Evolutionary conservation across 2,329 filamentous ascomycete genomes (phyloP), one percentile per base, ranked within the genome.

Genomic region (Sarocladiaceae sp.): DNA sequence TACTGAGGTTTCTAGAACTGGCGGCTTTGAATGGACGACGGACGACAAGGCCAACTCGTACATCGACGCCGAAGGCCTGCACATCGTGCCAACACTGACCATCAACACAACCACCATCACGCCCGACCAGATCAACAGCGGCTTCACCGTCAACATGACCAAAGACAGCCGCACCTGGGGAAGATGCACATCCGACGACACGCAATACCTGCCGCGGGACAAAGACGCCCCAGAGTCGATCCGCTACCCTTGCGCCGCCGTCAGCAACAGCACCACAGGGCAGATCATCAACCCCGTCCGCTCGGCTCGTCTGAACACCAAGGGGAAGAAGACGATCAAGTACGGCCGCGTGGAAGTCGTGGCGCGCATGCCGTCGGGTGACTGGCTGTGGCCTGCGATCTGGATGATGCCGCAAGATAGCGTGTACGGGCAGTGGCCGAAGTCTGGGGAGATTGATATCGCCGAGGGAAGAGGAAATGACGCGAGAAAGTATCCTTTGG

Each of bases 1-100:
- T n/a, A n/a, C n/a, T n/a, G n/a, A n/a, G n/a, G n/a, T n/a, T n/a
- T 20, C 10, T 20, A 35, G 33, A 7, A 35, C 19, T 20, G 70
- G 70, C 16, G 62, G 66, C 32, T 77, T 77, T 53, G 73, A 76
- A 59, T 74, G 71, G 72, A 75, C 73, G 1, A 76, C 73, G 4
- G 61, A 56, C 4, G 70, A 74, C 49, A 49, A 58, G 1, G 56
- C 54, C 42, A 78, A 78, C 55, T 58, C 67, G 12, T 76, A 69
- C 53, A 60, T 68, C 31, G 68, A 74, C 51, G 56, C 51, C 0
- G 58, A 67, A 18, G 71, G 71, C 12, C 62, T 76, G 31, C 71
- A 74, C 55, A 76, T 77, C 43, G 66, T 73, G 15, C 73, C 73
- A 5, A 76, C 73, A 0, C 57, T 76, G 19, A 75, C 71, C 13